Base-by-base conservation (phyloP, 2,329 filamentous ascomycete species). In the Colletotrichum higginsianum region DNA sequence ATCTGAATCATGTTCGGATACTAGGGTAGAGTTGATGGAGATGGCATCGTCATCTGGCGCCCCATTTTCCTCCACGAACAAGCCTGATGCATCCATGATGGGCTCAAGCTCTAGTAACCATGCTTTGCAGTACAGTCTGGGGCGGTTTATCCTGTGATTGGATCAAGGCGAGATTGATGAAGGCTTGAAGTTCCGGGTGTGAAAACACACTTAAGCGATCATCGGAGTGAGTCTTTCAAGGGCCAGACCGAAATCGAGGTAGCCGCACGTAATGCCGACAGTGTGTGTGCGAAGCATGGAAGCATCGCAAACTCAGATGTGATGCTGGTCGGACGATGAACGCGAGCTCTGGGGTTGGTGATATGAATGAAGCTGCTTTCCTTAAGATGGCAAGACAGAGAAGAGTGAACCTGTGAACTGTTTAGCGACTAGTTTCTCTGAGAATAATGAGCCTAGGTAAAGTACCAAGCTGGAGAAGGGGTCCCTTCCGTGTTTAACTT, bases 1-100 rank as follows among this genome's bases (percentile, higher is more conserved):
- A 18, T 84, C 80, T 12, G 81, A 78, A 4, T 85, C 83, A 47
- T 74, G 63, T 8, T 76, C 75, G 23, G 79, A 77, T 16, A 77
- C 77, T 13, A 79, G 72, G 3, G 82, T 81, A 12, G 82, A 84
- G 3, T 79, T 75, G 35, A 82, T 26, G 5, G 79, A 82, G 21
- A 77, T 67, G 42, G 83, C 80, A 16, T 77, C 74, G 26, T 75
- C 71, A 9, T 68, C 61, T 26, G 61, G 63, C 7, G 26, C 50
- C 23, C 68, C 63, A 71, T 49, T 46, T 15, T 47, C 58, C n/a
- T 21, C 6, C n/a, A 71, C 61, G 50, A 69, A 69, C 15, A 72
- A 42, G n/a, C 47, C 69, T 15, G 65, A 38, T 55, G 3, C 50
- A 49, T 53, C 60, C 69, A 72, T 72, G 40, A 18, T 40, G 11